Base-by-base conservation (phyloP, 1,284 basidiomycete species). In the Tetrapyrgos nigripes region DNA sequence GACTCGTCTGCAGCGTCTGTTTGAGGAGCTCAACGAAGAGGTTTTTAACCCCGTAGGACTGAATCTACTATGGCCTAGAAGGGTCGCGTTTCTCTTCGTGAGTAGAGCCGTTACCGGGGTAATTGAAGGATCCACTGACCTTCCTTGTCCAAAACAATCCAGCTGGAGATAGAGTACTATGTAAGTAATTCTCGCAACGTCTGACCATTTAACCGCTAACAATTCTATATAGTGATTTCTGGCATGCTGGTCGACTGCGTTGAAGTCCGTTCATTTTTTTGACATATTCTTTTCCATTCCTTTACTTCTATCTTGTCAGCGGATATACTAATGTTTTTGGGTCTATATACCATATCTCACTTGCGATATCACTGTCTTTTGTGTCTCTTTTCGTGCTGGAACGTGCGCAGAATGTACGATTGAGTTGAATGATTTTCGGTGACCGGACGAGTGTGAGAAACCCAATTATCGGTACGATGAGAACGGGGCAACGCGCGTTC, bases 81-180 rank as follows among this genome's bases (percentile, higher is more conserved):
- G 83, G 66, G 87, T 89, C 58, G 94, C 90, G 0, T 95, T 94
- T 71, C 76, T 96, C 64, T 96, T 92, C 75, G 93, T 95, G 69
- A 74, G 92, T 89, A 50, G 33, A 58, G 50, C 17, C 35, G 26
- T 35, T 53, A 47, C 56, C 44, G 59, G 53, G 44, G 33, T 47
- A 40, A 50, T 44, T 50, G 23, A 29, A 47, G 48, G 45, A 54
- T 19, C 24, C 28, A 48, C 24, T 48, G 17, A 29, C 13, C 35
- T 31, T 50, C n/a, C 26, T 19, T 48, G 21, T 49, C 50, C 37
- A 40, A n/a, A n/a, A 26, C 23, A 14, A 19, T 49, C 10, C 46
- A 92, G 89, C 78, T 92, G 64, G 90, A 92, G 76, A 88, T 92
- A 56, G 90, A 92, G 67, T 92, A 92, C 75, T 92, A 92, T 71